These are phyloP conservation scores for Yarrowia keelungensis DNA, from an alignment of 805 yeast species.

Conservation along the genomic window DNA sequence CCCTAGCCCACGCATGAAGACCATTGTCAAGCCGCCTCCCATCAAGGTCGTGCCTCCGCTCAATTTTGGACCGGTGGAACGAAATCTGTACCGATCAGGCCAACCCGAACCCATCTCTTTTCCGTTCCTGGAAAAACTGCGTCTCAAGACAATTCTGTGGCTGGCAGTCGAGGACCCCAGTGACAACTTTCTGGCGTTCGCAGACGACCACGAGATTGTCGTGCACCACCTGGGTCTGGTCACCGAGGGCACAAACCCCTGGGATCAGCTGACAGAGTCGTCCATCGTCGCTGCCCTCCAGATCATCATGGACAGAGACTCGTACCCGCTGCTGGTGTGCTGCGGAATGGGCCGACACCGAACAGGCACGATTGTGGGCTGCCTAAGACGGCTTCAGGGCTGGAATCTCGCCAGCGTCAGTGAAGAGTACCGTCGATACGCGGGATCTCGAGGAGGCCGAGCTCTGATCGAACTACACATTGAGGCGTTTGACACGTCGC, in stretches of 20 bases:
- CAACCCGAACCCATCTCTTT: slow-evolving; percentile 95
- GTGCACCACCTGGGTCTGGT: slow-evolving; percentile 84
- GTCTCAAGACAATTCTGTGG: slow-evolving; percentile 86
- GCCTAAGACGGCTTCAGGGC: slow-evolving; percentile 89
- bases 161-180: slow-evolving; percentile 94
- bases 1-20: slow-evolving; percentile 34
- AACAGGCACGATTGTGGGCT: slow-evolving; percentile 96
- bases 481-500: slow-evolving; percentile 66
- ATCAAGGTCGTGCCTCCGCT: slow-evolving; percentile 76
- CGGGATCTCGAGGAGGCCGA: slow-evolving; percentile 92
- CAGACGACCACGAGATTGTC: slow-evolving; percentile 71
- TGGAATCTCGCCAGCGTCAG: slow-evolving; percentile 96
- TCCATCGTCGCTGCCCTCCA: slow-evolving; percentile 81
- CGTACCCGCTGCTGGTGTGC: slow-evolving; percentile 87
- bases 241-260: slow-evolving; percentile 86
- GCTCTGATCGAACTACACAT: slow-evolving; percentile 88
- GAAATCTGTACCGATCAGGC: slow-evolving; percentile 84
- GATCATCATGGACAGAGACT: slow-evolving; percentile 71
- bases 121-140: slow-evolving; percentile 76
- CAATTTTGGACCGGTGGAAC: slow-evolving; percentile 94
- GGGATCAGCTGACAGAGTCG: slow-evolving; percentile 92
- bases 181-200: slow-evolving; percentile 83
- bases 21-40: slow-evolving; percentile 42
- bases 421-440: slow-evolving; percentile 92
- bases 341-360: slow-evolving; percentile 99